Percentiles rank a stretch among this genome's conserved stretches.
phyloP scores from a whole-genome alignment of 1,284 basidiomycete species.

The Apiotrichum laibachii region DNA sequence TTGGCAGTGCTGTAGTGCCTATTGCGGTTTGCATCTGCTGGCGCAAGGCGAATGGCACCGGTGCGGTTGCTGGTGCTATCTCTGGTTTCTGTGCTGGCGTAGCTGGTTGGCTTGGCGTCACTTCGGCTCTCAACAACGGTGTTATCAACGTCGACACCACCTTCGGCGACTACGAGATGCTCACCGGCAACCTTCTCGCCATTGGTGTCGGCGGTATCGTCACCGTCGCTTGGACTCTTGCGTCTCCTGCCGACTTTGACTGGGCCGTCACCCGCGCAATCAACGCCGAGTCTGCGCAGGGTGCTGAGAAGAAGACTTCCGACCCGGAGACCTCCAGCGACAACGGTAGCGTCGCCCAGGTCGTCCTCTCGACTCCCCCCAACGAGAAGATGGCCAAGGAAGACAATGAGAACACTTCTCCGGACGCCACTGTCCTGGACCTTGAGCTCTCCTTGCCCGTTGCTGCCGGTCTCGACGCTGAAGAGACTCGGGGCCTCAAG shows the following conservation, averaged over 20 bases:
- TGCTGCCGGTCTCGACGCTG: conserved; percentile 9
- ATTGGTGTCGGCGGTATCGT: conserved; percentile 79
- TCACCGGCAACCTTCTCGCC: conserved; percentile 82
- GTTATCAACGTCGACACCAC: conserved; percentile 66
- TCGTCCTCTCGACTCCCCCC: conserved; percentile 19
- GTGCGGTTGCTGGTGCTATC: conserved; percentile 69
- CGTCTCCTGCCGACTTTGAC: conserved; percentile 75
- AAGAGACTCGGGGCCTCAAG: conserved; percentile 52
- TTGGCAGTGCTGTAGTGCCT: conserved; percentile 81
- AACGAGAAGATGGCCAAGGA: conserved; percentile 27
- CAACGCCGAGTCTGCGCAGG: conserved; percentile 51
- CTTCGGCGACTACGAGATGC: conserved; percentile 62
- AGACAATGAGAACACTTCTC: conserved; percentile 23
- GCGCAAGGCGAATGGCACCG: conserved; percentile 76
- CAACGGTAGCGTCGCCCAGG: conserved; percentile 12
- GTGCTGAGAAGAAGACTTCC: conserved; percentile 16
- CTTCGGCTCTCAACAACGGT: conserved; percentile 65
- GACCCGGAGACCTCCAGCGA: conserved; percentile 4
- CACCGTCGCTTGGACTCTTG: conserved; percentile 61
- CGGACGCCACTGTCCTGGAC: conserved; percentile 1
- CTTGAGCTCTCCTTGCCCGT: neutral
- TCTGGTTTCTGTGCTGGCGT: conserved; percentile 69
- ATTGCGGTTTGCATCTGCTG: conserved; percentile 80
- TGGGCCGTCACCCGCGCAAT: conserved; percentile 74
- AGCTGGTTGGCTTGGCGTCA: conserved; percentile 78